These are phyloP conservation scores for Ceratocystis smalleyi DNA, from an alignment of 2,329 filamentous ascomycete species.

Conservation along the genomic window DNA sequence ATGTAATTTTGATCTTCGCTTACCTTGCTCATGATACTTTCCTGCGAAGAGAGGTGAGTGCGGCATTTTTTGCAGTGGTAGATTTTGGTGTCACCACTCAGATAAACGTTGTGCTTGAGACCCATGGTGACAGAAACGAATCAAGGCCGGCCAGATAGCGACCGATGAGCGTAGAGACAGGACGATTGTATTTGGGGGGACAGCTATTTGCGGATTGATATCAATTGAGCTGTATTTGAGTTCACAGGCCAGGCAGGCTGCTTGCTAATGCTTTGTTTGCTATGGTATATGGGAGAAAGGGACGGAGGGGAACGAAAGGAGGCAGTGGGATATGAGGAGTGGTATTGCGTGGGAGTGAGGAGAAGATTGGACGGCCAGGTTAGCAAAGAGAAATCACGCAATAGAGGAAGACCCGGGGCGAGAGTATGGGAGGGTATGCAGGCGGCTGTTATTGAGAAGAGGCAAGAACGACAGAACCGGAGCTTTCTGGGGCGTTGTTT, in stretches of 20 bases:
- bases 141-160: not conserved
- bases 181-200: not conserved
- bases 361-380: not conserved
- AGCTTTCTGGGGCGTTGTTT: no score
- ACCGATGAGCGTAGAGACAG: not conserved
- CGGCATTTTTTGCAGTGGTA: conserved; percentile 93
- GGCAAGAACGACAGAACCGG: no score
- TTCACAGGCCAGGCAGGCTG: not conserved
- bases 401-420: no score
- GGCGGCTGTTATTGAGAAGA: no score
- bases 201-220: not conserved
- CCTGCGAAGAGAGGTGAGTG: conserved; percentile 84
- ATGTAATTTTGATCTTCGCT: conserved; percentile 22
- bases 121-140: conserved; percentile 44
- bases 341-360: not conserved
- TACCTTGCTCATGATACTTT: conserved; percentile 90
- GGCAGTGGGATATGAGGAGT: no score
- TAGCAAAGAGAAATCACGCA: no score
- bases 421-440: no score
- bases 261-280: not conserved
- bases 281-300: not conserved
- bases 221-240: not conserved
- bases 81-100: conserved; percentile 61
- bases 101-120: conserved; percentile 80
- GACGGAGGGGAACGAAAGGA: not conserved